These are phyloP conservation scores for Echeveria elegans DNA, from an alignment of 164 flowering plant species.

Conservation along the genomic window DNA sequence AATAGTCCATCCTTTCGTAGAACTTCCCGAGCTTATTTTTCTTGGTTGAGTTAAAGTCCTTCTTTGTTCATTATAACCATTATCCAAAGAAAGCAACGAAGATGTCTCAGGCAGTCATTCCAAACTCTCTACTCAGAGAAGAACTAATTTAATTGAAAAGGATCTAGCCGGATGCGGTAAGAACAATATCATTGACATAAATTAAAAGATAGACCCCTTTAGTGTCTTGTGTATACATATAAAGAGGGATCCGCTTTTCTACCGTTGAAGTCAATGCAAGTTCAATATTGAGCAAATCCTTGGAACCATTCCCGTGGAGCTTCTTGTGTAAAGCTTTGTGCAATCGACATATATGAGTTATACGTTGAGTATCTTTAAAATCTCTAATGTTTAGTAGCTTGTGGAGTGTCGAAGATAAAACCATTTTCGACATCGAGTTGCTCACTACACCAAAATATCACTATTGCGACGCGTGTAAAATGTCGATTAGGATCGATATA, in stretches of 20 bases:
- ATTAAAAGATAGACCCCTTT: too few relatives aligned
- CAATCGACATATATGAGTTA: neutral
- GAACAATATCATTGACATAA: neutral
- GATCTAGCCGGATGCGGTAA: neutral
- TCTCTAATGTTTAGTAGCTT: too few relatives aligned
- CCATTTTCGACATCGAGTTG: too few relatives aligned
- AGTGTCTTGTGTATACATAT: neutral
- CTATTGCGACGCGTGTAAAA: too few relatives aligned
- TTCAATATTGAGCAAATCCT: neutral
- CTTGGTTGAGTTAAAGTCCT: neutral
- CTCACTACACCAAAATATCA: too few relatives aligned
- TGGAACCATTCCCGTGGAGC: slow-evolving; percentile 3
- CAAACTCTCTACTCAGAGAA: neutral
- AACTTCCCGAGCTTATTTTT: neutral
- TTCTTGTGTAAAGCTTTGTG: neutral
- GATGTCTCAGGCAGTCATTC: slow-evolving; percentile 1
- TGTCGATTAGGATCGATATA: too few relatives aligned
- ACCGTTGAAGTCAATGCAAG: neutral
- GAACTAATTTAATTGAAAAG: neutral
- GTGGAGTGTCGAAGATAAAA: too few relatives aligned
- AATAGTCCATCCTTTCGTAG: neutral
- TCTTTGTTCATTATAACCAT: neutral
- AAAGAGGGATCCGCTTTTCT: neutral
- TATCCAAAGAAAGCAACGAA: neutral
- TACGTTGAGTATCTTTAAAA: neutral